These are phyloP conservation scores for Aspergillus ibericus DNA, from an alignment of 2,329 filamentous ascomycete species.

Conservation along the genomic window DNA sequence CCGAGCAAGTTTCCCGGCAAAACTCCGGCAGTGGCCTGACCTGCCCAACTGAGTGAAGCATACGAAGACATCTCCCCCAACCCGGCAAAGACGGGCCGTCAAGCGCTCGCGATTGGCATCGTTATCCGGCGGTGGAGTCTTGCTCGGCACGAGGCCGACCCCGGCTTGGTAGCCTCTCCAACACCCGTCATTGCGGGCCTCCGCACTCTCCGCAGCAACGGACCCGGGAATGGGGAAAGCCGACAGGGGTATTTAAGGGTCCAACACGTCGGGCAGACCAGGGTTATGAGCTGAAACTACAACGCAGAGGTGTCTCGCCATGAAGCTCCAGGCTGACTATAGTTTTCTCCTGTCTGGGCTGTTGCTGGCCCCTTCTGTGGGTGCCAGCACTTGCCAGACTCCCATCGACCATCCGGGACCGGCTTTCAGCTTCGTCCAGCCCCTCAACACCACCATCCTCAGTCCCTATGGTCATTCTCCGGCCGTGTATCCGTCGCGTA, in stretches of 20 bases:
- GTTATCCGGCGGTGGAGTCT: neutral
- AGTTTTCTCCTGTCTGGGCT: neutral
- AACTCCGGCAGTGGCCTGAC: neutral
- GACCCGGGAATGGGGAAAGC: neutral
- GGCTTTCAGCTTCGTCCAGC: conserved; percentile 21
- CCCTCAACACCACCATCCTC: conserved; percentile 20
- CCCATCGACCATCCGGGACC: neutral
- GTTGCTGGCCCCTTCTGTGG: neutral
- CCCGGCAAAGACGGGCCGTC: neutral
- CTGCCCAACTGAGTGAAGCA: neutral
- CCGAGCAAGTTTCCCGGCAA: neutral
- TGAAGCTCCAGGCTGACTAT: neutral
- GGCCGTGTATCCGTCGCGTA: conserved; percentile 22
- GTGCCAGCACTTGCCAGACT: neutral
- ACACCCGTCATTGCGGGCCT: neutral
- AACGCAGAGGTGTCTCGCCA: neutral
- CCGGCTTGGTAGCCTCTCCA: neutral
- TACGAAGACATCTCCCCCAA: neutral
- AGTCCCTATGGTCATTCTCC: conserved; percentile 20
- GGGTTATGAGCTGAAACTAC: neutral
- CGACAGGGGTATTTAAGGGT: neutral
- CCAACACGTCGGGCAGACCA: neutral
- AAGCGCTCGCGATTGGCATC: neutral
- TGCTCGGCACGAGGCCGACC: neutral
- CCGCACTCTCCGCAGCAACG: neutral